These are phyloP conservation scores for Zymoseptoria crescenta DNA, from an alignment of 2,329 filamentous ascomycete genomes.

Conservation along the genomic window DNA sequence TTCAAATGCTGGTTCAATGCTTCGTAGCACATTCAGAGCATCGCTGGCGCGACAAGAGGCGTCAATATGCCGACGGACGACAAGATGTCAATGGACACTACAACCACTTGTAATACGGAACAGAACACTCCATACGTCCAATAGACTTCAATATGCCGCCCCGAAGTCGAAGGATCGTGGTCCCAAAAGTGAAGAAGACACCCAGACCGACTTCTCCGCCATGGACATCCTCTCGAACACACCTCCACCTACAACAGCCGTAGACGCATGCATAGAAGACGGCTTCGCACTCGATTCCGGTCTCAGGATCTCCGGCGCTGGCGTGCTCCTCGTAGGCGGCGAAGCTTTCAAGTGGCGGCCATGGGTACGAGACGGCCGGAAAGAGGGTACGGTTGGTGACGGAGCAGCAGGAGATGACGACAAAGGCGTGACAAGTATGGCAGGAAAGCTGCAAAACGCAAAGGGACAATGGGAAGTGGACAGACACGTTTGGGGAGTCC, in stretches of 20 bases:
- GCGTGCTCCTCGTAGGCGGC: constrained; percentile 71
- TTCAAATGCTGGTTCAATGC: background rate
- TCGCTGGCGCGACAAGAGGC: background rate
- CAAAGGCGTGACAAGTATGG: constrained; percentile 28
- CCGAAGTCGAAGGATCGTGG: constrained; percentile 50
- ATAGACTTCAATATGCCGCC: constrained; percentile 18
- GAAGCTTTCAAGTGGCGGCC: constrained; percentile 87
- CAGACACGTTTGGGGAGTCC: constrained; percentile 61
- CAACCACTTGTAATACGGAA: background rate
- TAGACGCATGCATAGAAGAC: constrained; percentile 73
- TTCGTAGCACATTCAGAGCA: background rate
- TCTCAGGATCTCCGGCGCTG: constrained; percentile 58
- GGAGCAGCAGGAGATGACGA: constrained; percentile 30
- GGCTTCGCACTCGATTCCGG: constrained; percentile 86
- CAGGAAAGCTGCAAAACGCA: constrained; percentile 54
- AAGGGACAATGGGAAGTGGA: constrained; percentile 77
- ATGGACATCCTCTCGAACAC: constrained; percentile 73
- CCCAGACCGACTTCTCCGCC: constrained; percentile 62
- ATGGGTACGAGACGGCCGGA: constrained; percentile 50
- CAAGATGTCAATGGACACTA: constrained; percentile 2
- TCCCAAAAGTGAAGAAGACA: constrained; percentile 52
- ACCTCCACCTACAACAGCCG: constrained; percentile 68
- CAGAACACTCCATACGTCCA: background rate
- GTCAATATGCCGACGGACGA: background rate
- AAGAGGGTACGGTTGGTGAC: constrained; percentile 31